phyloP scores from a whole-genome alignment of 176 grass and related monocot genomes.

The Dendrocalamus sinicus region DNA sequence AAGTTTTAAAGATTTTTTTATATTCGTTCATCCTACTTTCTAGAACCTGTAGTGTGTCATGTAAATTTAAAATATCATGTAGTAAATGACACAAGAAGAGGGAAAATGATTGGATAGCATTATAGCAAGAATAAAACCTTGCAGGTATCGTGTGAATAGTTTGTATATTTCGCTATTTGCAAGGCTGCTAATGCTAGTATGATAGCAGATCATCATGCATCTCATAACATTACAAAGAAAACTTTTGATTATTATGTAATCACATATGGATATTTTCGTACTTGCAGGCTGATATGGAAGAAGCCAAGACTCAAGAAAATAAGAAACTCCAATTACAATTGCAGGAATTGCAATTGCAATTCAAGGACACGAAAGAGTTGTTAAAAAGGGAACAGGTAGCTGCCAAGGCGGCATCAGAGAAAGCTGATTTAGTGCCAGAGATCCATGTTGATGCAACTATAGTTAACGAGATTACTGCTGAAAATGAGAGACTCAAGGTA shows the following conservation, averaged over 20 bases:
- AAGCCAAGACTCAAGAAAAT: constrained; percentile 82
- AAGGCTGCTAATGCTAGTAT: constrained; percentile 32
- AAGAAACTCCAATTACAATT: constrained; percentile 65
- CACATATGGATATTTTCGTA: constrained; percentile 21
- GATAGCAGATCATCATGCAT: background rate
- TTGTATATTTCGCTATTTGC: background rate
- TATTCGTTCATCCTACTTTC: background rate
- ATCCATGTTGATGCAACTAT: constrained; percentile 66
- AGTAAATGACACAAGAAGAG: constrained; percentile 5
- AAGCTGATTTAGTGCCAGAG: constrained; percentile 58
- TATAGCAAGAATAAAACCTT: constrained; percentile 1
- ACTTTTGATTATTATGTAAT: background rate
- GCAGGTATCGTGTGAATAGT: background rate
- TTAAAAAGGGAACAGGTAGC: constrained; percentile 63
- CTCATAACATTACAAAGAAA: background rate
- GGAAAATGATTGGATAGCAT: constrained; percentile 11
- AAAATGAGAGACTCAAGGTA: constrained; percentile 91
- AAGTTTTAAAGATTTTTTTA: background rate
- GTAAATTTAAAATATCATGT: constrained; percentile 33
- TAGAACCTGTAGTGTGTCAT: constrained; percentile 9
- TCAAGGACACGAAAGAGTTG: constrained; percentile 69
- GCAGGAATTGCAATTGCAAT: constrained; percentile 67
- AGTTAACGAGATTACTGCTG: constrained; percentile 67
- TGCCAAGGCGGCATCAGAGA: constrained; percentile 65
- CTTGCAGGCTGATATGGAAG: constrained; percentile 79